These are phyloP conservation scores for Ulvella scutata DNA, from an alignment of 139 green algal species.

Conservation along the genomic window DNA sequence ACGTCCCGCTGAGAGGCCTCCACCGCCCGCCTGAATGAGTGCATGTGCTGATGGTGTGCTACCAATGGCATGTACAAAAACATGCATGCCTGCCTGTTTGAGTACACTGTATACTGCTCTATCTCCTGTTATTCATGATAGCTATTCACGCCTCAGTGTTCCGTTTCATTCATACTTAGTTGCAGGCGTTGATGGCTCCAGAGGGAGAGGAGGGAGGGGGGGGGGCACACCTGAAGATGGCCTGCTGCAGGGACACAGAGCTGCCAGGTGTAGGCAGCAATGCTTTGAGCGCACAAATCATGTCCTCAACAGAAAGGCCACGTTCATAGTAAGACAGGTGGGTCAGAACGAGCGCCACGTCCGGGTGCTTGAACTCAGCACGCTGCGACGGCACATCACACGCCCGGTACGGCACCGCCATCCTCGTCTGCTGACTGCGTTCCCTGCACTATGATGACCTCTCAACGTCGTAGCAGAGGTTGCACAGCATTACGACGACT, in stretches of 20 bases:
- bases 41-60: too few relatives aligned
- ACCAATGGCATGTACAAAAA: too few relatives aligned
- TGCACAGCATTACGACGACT: too few relatives aligned
- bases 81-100: too few relatives aligned
- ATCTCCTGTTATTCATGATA: too few relatives aligned
- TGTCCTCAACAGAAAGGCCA: conserved; percentile 12
- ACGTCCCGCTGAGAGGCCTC: too few relatives aligned
- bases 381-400: conserved; percentile 24
- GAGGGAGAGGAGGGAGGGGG: not conserved
- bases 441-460: too few relatives aligned
- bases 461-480: too few relatives aligned
- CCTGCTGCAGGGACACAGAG: not conserved
- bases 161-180: not conserved
- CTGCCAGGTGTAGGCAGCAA: too few relatives aligned
- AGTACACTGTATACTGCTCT: too few relatives aligned
- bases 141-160: not conserved
- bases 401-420: conserved; percentile 31
- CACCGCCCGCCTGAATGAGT: too few relatives aligned
- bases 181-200: not conserved
- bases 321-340: conserved; percentile 28
- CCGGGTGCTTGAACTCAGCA: conserved; percentile 34
- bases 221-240: not conserved
- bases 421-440: conserved; percentile 7
- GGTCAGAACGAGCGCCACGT: conserved; percentile 29
- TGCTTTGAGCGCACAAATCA: not conserved